Evolutionary conservation across 352 stramenopile species (phyloP).

Genomic region (Phytophthora podocarpi): DNA sequence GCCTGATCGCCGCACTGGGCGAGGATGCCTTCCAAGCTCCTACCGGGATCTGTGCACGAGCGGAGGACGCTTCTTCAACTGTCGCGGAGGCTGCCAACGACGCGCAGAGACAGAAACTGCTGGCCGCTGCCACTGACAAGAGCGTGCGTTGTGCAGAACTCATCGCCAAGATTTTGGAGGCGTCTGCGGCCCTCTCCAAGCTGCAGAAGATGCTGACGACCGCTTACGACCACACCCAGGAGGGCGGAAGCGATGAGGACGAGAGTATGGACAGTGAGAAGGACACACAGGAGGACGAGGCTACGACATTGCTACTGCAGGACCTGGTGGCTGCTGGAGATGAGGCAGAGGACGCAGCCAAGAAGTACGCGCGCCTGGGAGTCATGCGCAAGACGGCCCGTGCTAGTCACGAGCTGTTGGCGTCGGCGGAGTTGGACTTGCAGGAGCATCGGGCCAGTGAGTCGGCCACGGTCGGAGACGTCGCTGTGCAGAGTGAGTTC

Average conservation of each 20-base stretch:
- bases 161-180: conserved; percentile 72
- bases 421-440: conserved; percentile 54
- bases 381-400: conserved; percentile 54
- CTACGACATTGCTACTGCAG: conserved; percentile 59
- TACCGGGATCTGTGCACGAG: conserved; percentile 33
- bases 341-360: conserved; percentile 51
- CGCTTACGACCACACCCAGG: conserved; percentile 31
- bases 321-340: conserved; percentile 61
- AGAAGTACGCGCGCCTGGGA: conserved; percentile 54
- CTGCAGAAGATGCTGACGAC: conserved; percentile 48
- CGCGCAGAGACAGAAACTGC: conserved; percentile 43
- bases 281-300: conserved; percentile 38
- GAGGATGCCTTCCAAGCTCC: conserved; percentile 54
- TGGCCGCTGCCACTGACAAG: conserved; percentile 50
- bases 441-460: conserved; percentile 21
- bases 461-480: conserved; percentile 9
- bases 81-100: conserved; percentile 25
- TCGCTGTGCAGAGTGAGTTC: conserved; percentile 58
- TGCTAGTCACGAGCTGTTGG: conserved; percentile 61
- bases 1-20: conserved; percentile 60
- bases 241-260: conserved; percentile 35
- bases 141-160: conserved; percentile 79
- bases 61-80: conserved; percentile 43
- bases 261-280: conserved; percentile 47
- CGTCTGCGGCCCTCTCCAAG: conserved; percentile 48